Base-by-base conservation (phyloP, 768 basidiomycete genomes). In the Boletus pseudo-olivaceus region DNA sequence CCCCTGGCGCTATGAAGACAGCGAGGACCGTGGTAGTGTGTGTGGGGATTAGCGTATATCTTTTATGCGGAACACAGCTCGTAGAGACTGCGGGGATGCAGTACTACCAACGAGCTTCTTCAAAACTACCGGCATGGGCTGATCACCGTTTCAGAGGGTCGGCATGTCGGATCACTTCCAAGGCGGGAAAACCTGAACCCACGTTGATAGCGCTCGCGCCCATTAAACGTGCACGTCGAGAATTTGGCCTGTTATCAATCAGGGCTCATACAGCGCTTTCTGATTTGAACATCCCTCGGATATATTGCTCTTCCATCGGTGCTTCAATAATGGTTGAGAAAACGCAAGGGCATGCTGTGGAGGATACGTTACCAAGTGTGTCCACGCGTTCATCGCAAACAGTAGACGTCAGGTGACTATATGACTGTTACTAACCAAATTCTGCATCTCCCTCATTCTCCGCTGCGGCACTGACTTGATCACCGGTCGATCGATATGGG, bases 201-300 rank as follows among this genome's bases (percentile, higher is more conserved):
- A 55, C 10, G n/a, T 32, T 45, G 46, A 55, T 54, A 45, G 39
- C 19, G 54, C 20, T 35, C 44, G 49, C 51, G 60, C 51, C 51
- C 63, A 62, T 32, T 29, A 51, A 38, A 51, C 47, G 19, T n/a
- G 23, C 27, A 32, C 43, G 44, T 47, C 53, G 42, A 51, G 27
- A 42, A 55, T 38, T 17, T 23, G 27, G 43, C 37, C 34, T 23
- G 10, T 30, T 20, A 34, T 43, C 39, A 8, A 15, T 38, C 12
- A 44, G 37, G 39, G 38, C 47, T 14, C 26, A 30, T 46, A n/a
- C 26, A 30, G 35, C 29, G 15, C 42, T 20, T 44, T 44, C 35
- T 27, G 33, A 33, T 38, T 44, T 20, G 50, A 49, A 34, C 9
- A 4, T 32, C 37, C 53, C 47, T 61, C 58, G 60, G 55, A 57